Conservation (phyloP, 371 early-diverging fungal genomes). For the Circinella umbellata region DNA sequence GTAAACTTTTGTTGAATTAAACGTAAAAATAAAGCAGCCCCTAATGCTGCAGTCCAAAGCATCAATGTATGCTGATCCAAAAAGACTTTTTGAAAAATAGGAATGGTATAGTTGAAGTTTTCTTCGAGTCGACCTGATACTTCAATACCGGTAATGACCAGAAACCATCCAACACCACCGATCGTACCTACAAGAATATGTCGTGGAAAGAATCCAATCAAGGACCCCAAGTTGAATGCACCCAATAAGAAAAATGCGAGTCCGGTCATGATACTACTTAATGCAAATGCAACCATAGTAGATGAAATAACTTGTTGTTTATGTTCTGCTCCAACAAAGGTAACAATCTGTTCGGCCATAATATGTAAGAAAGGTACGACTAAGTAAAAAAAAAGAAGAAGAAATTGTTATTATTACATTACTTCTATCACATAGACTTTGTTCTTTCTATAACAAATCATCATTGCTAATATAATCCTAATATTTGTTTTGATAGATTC, state of each 20-base stretch:
- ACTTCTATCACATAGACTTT: background rate
- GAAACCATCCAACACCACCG: conserved; percentile 94
- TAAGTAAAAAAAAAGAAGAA: background rate
- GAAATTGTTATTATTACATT: background rate
- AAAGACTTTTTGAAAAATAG: conserved; percentile 64
- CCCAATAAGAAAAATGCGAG: conserved; percentile 88
- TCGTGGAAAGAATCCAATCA: conserved; percentile 93
- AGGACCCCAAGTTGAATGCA: conserved; percentile 75
- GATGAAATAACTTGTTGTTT: conserved; percentile 82
- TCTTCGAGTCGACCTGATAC: conserved; percentile 75
- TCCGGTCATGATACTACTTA: conserved; percentile 87
- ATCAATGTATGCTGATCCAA: conserved; percentile 60
- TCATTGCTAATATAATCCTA: too few species aligned
- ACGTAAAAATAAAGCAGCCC: conserved; percentile 71
- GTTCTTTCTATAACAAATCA: too few species aligned
- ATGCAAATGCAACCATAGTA: conserved; percentile 87
- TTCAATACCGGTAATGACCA: conserved; percentile 91
- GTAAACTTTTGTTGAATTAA: conserved; percentile 43
- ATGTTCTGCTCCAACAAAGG: conserved; percentile 59
- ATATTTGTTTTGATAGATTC: background rate
- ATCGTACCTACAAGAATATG: conserved; percentile 96
- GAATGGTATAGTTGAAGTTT: conserved; percentile 53
- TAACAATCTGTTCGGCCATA: conserved; percentile 73
- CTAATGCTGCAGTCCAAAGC: conserved; percentile 83
- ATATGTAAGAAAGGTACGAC: conserved; percentile 6